phyloP scores from a whole-genome alignment of 208 protist genomes.

The Wallacemonas sp. region DNA sequence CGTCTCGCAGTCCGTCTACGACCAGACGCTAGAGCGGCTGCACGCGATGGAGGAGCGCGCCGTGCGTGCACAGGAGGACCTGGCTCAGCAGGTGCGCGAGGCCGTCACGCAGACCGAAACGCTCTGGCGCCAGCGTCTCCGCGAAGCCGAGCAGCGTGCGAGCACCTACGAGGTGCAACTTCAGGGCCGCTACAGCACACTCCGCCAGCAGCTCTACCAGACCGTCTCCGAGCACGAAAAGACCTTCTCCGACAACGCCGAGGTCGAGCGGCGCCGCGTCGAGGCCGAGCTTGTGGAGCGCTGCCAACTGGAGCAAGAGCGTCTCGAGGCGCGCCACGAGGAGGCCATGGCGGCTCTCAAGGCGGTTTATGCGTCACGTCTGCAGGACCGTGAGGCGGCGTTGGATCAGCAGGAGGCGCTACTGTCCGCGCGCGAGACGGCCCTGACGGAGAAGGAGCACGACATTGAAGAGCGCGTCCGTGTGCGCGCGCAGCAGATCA shows the following conservation, averaged over 20 bases:
- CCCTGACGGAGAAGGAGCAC: conserved; percentile 19
- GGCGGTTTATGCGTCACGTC: not conserved
- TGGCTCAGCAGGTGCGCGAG: conserved; percentile 22
- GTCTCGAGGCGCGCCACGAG: conserved; percentile 10
- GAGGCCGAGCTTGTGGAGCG: conserved; percentile 8
- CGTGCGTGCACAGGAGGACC: conserved; percentile 23
- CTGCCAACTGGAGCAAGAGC: not conserved
- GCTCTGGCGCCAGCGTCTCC: conserved; percentile 4
- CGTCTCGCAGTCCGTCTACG: conserved; percentile 21
- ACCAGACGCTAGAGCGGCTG: conserved; percentile 25
- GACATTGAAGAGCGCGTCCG: conserved; percentile 4
- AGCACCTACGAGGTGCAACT: conserved; percentile 6
- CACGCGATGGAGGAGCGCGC: conserved; percentile 26
- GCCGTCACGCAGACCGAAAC: conserved; percentile 14
- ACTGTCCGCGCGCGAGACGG: conserved; percentile 13
- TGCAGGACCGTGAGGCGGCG: not conserved
- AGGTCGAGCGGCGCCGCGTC: not conserved
- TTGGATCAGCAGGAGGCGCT: conserved; percentile 1
- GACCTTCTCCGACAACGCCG: not conserved
- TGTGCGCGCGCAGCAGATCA: not conserved
- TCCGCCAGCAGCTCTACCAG: conserved; percentile 12
- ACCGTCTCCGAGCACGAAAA: conserved; percentile 9
- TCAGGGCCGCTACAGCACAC: conserved; percentile 11
- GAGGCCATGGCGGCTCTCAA: conserved; percentile 14
- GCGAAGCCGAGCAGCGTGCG: conserved; percentile 22